These are phyloP conservation scores for Halenospora varia DNA, from an alignment of 495 filamentous ascomycete species.

Conservation along the genomic window DNA sequence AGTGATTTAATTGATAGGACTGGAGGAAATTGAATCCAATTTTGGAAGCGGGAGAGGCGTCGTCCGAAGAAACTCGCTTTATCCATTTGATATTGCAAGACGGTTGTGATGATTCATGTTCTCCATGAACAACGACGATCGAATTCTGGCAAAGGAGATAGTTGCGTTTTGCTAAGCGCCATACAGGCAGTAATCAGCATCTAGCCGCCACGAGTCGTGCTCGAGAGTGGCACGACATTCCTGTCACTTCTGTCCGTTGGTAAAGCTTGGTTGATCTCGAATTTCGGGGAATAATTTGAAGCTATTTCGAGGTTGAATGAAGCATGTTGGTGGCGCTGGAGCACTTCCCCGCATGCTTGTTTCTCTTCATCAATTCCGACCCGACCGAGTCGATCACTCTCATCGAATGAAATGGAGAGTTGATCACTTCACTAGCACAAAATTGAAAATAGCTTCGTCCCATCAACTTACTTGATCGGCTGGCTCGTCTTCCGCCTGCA, in stretches of 20 bases:
- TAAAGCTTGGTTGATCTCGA: too few species aligned
- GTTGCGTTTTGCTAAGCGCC: background rate
- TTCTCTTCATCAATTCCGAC: too few species aligned
- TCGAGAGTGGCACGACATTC: background rate
- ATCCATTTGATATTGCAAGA: background rate
- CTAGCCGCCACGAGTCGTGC: background rate
- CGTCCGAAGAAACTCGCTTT: background rate
- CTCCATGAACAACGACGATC: too few species aligned
- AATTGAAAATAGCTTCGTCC: constrained; percentile 8
- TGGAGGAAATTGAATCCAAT: background rate
- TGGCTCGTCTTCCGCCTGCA: background rate
- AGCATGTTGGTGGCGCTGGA: too few species aligned
- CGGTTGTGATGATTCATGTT: too few species aligned
- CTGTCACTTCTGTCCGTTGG: background rate
- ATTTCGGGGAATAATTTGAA: background rate
- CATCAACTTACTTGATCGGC: background rate
- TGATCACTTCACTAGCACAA: background rate
- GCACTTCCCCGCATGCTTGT: background rate
- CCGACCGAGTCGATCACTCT: background rate
- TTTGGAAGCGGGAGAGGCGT: background rate
- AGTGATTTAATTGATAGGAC: background rate
- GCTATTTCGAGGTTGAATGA: background rate
- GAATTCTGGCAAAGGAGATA: too few species aligned
- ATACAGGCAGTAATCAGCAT: background rate
- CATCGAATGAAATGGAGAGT: background rate